phyloP scores from a whole-genome alignment of 306 rosid species.

The Mimosa pudica region DNA sequence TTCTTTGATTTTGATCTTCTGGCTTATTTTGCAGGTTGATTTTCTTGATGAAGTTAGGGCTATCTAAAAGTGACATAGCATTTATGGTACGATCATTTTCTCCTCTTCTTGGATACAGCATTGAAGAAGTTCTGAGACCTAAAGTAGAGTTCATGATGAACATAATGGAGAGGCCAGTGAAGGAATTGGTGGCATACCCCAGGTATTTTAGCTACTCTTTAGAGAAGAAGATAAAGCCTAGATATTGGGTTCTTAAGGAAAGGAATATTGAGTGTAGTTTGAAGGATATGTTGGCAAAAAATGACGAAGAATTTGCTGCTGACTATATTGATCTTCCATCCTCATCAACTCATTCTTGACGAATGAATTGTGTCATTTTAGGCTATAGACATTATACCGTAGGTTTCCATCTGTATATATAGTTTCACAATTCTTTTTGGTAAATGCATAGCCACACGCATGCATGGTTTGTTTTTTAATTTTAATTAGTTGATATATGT shows the following conservation, averaged over 20 bases:
- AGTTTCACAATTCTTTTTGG: background rate
- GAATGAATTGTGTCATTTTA: background rate
- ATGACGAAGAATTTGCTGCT: conserved; percentile 77
- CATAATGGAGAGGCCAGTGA: conserved; percentile 75
- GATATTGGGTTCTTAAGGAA: conserved; percentile 65
- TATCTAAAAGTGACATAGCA: conserved; percentile 65
- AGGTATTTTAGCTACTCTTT: conserved; percentile 92
- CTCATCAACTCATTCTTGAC: background rate
- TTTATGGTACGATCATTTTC: conserved; percentile 80
- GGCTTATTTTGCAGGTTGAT: conserved; percentile 52
- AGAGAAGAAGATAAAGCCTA: conserved; percentile 87
- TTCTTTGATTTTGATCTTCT: conserved; percentile 31
- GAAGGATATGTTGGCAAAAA: conserved; percentile 82
- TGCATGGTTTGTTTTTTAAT: background rate
- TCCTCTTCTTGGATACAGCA: conserved; percentile 82
- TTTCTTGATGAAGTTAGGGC: conserved; percentile 69
- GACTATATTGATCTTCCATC: conserved; percentile 43
- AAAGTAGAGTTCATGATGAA: conserved; percentile 76
- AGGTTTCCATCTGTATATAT: background rate
- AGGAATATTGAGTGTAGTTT: conserved; percentile 69
- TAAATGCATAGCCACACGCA: background rate
- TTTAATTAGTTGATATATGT: too few species aligned
- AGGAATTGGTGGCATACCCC: conserved; percentile 80
- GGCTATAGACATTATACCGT: background rate
- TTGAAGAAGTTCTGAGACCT: conserved; percentile 75